phyloP scores from a whole-genome alignment of 73 alveolate species.

The Uronychia setigera region DNA sequence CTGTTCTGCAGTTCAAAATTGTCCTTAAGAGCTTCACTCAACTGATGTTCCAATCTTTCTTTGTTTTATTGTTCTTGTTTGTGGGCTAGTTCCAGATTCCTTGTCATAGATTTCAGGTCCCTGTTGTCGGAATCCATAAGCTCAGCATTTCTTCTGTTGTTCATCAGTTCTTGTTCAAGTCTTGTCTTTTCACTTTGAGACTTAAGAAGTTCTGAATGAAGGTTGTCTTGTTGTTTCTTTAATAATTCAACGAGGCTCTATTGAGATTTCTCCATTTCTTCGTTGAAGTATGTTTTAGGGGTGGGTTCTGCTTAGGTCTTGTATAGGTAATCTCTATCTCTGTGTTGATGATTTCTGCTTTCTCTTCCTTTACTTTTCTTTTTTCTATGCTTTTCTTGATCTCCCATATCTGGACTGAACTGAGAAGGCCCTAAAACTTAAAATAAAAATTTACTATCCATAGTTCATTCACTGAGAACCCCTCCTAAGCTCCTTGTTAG shows the following conservation, averaged over 20 bases:
- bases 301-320: neutral
- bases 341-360: neutral
- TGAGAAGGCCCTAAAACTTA: neutral
- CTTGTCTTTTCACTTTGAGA: neutral
- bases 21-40: neutral
- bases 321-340: neutral
- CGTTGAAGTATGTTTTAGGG: neutral
- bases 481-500: neutral
- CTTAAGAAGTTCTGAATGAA: neutral
- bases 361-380: neutral
- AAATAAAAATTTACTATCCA: neutral
- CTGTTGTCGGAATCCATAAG: neutral
- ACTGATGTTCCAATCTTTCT: neutral
- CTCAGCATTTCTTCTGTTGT: neutral
- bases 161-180: neutral
- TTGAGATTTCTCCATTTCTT: neutral
- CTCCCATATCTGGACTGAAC: neutral
- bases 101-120: neutral
- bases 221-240: neutral
- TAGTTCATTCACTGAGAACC: neutral
- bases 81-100: neutral
- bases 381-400: neutral
- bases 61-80: too few relatives aligned
- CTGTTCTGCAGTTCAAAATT: neutral
- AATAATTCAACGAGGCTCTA: neutral